These are phyloP conservation scores for Colletotrichum liriopes DNA, from an alignment of 2,329 filamentous ascomycete species.

Conservation along the genomic window DNA sequence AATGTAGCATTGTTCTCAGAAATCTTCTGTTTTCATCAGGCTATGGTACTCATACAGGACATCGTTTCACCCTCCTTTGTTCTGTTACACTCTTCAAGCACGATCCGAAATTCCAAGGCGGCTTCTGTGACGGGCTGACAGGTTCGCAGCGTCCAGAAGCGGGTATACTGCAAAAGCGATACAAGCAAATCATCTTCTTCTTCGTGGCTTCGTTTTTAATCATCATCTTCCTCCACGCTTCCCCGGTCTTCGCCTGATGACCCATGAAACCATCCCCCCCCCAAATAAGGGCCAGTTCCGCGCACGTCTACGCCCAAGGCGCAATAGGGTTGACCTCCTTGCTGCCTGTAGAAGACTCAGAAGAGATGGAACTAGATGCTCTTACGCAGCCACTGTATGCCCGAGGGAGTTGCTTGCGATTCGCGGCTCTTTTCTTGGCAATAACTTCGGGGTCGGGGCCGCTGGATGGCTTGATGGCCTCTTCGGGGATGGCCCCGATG, in stretches of 20 bases:
- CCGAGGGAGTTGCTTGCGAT: slow-evolving; percentile 50
- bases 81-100: not conserved
- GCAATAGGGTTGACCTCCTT: slow-evolving; percentile 51
- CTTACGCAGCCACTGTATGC: slow-evolving; percentile 49
- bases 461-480: slow-evolving; percentile 62
- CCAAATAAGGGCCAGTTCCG: too few relatives aligned
- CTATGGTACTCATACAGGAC: not conserved
- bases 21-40: slow-evolving; percentile 11
- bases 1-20: not conserved
- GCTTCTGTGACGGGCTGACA: slow-evolving; percentile 14
- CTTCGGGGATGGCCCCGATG: slow-evolving; percentile 60
- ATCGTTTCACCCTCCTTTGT: not conserved
- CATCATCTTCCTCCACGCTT: not conserved
- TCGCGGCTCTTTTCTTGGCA: slow-evolving; percentile 52
- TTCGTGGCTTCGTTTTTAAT: not conserved
- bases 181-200: slow-evolving; percentile 20
- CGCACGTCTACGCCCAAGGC: slow-evolving; percentile 50
- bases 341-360: slow-evolving; percentile 54
- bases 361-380: slow-evolving; percentile 53
- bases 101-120: slow-evolving; percentile 15
- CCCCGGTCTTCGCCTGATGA: not conserved
- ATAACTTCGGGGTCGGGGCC: slow-evolving; percentile 65
- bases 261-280: not conserved
- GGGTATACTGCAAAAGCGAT: slow-evolving; percentile 36
- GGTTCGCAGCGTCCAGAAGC: slow-evolving; percentile 4